Percentiles rank a stretch among this genome's conserved stretches.
Conservation (phyloP, 108 stramenopile species). For the Nitzschia sp. region DNA sequence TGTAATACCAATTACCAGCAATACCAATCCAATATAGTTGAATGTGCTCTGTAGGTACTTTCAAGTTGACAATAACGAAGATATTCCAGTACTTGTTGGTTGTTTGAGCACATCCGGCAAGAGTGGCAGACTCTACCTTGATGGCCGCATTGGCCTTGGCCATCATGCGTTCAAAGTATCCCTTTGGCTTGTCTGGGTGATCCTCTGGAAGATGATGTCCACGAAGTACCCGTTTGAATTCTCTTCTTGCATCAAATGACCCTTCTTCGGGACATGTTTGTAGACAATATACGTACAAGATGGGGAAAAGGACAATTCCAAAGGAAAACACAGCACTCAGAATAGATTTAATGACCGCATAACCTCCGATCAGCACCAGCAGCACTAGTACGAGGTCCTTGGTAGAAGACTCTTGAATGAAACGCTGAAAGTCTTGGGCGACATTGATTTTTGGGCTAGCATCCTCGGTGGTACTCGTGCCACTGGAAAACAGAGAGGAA, state of each 20-base stretch:
- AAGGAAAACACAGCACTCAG: constrained; percentile 11
- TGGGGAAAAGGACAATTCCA: constrained; percentile 45
- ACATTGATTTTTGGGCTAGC: no score
- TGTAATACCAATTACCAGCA: constrained; percentile 50
- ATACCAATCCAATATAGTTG: constrained; percentile 74
- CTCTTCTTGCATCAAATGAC: constrained; percentile 69
- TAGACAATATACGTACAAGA: constrained; percentile 50
- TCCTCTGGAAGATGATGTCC: constrained; percentile 70
- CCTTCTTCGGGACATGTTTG: constrained; percentile 51
- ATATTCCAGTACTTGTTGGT: constrained; percentile 42
- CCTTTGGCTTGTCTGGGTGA: constrained; percentile 63
- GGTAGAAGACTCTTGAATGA: not conserved
- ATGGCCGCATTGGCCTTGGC: constrained; percentile 60
- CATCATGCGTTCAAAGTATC: constrained; percentile 42
- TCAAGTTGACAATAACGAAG: constrained; percentile 40
- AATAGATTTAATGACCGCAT: not conserved
- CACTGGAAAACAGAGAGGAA: no score
- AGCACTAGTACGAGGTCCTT: not conserved
- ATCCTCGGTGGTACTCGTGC: no score
- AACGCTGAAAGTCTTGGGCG: not conserved
- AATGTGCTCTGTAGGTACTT: constrained; percentile 42
- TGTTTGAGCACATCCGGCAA: constrained; percentile 54
- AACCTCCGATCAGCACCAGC: constrained; percentile 10
- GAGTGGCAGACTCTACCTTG: constrained; percentile 58
- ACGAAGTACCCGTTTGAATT: constrained; percentile 74